Percentiles rank a stretch among this genome's conserved stretches.
phyloP scores from a whole-genome alignment of 305 asterid genomes.

The Solanum aculeatissimum region DNA sequence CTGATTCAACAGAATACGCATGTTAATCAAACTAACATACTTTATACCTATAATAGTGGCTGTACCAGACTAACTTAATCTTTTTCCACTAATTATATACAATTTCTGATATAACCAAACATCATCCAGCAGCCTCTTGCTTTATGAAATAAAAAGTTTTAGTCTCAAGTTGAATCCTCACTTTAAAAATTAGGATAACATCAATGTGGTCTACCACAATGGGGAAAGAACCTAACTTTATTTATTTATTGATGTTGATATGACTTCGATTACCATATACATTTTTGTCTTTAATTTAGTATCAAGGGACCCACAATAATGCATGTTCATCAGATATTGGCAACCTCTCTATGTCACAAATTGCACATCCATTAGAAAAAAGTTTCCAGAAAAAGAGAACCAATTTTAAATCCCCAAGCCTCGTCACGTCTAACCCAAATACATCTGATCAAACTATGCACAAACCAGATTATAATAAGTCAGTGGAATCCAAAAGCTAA shows the following conservation, averaged over 20 bases:
- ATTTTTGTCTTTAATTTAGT: conserved; percentile 17
- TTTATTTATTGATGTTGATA: conserved; percentile 24
- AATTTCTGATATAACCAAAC: conserved; percentile 5
- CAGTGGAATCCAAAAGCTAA: neutral
- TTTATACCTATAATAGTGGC: neutral
- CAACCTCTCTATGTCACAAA: conserved; percentile 28
- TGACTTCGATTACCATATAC: conserved; percentile 29
- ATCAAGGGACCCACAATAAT: conserved; percentile 34
- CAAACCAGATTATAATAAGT: neutral
- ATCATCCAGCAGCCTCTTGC: conserved; percentile 7
- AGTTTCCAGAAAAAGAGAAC: conserved; percentile 1
- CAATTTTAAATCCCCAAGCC: neutral
- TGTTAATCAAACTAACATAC: neutral
- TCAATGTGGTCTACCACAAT: conserved; percentile 31
- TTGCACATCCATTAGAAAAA: conserved; percentile 3
- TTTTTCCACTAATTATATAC: neutral
- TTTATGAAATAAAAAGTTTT: conserved; percentile 4
- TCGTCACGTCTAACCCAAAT: neutral
- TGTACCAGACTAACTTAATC: conserved; percentile 5
- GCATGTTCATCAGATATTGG: conserved; percentile 27
- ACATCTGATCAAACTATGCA: neutral
- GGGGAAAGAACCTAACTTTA: conserved; percentile 41
- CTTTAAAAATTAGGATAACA: conserved; percentile 12
- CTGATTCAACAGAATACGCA: neutral
- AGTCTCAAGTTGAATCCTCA: conserved; percentile 26